Evolutionary conservation across 345 rosid species (phyloP).

Genomic region (Populus davidiana): DNA sequence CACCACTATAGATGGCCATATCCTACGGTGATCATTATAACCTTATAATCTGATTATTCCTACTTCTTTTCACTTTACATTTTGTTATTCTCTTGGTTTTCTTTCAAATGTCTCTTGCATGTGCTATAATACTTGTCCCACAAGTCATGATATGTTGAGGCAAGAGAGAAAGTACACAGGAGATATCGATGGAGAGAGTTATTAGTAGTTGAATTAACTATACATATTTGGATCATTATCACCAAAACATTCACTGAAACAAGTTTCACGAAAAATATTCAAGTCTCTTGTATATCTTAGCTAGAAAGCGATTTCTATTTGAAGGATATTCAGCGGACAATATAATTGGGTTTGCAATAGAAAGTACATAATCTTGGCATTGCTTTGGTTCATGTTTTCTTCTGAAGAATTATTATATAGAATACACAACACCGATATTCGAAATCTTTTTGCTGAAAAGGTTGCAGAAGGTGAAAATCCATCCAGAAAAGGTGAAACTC

Average conservation of each 20-base stretch:
- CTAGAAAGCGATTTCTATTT: neutral
- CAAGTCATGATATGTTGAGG: neutral
- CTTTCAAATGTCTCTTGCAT: neutral
- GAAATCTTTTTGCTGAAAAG: neutral
- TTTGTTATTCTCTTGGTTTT: neutral
- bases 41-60: neutral
- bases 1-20: conserved; percentile 61
- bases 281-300: neutral
- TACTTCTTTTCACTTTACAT: neutral
- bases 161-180: neutral
- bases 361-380: neutral
- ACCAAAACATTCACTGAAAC: neutral
- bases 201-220: neutral
- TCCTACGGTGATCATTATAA: conserved; percentile 48
- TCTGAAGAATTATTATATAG: neutral
- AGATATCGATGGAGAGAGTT: neutral
- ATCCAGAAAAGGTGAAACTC: neutral
- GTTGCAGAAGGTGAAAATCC: neutral
- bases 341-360: neutral
- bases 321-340: neutral
- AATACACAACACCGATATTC: neutral
- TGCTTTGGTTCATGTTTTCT: neutral
- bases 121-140: neutral
- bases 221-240: neutral
- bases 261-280: neutral